These are phyloP conservation scores for Tylopilus felleus DNA, from an alignment of 768 basidiomycete species.

Conservation along the genomic window DNA sequence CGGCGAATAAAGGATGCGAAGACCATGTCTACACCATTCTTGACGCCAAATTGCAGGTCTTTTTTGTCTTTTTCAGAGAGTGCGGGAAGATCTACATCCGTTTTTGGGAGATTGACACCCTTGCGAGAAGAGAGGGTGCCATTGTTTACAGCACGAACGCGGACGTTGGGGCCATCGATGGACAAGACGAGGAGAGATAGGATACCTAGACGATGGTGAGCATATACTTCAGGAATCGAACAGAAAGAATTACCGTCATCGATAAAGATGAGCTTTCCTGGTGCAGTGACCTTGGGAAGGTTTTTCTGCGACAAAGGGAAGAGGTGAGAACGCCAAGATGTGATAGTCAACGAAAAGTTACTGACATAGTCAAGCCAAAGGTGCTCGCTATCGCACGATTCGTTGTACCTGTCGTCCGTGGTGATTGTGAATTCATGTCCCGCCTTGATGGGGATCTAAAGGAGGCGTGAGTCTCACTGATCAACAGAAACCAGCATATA, in stretches of 20 bases:
- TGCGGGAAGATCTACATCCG: constrained; percentile 94
- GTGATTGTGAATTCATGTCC: constrained; percentile 94
- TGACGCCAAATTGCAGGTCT: constrained; percentile 91
- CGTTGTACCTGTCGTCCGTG: constrained; percentile 77
- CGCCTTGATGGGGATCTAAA: constrained; percentile 74
- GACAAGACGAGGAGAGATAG: constrained; percentile 89
- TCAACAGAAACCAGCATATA: constrained; percentile 6
- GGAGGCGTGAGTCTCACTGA: constrained; percentile 3
- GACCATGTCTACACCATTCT: constrained; percentile 98
- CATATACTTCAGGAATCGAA: background rate
- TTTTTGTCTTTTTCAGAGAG: constrained; percentile 98
- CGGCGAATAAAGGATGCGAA: constrained; percentile 99
- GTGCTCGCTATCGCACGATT: constrained; percentile 75
- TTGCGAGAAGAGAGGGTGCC: constrained; percentile 94
- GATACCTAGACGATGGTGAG: constrained; percentile 46
- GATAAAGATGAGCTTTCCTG: constrained; percentile 96
- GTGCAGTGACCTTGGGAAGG: constrained; percentile 90
- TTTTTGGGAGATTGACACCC: constrained; percentile 99
- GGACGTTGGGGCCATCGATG: constrained; percentile 77
- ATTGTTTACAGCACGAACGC: constrained; percentile 85
- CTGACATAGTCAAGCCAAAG: constrained; percentile 94
- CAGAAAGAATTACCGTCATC: constrained; percentile 70
- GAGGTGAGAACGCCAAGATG: constrained; percentile 1
- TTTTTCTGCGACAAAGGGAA: constrained; percentile 54
- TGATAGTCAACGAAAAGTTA: constrained; percentile 13